A percentile compares a stretch with the other conserved stretches of the same genome.
Evolutionary conservation across 1,139 yeast species (phyloP).

Genomic region (Spencermartinsiella ligniputridi): DNA sequence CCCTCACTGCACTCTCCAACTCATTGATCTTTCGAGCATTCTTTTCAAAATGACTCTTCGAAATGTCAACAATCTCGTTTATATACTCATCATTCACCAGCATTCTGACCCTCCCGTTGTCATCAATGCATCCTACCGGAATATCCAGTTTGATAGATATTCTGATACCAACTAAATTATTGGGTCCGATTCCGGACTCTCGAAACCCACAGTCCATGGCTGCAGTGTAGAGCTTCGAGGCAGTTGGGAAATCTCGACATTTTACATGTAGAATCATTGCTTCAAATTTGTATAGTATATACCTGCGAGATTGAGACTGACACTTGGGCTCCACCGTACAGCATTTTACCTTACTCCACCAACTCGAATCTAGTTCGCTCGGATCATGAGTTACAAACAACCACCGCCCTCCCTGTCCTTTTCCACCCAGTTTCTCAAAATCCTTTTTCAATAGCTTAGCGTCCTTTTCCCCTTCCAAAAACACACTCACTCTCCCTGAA

Average conservation of each 20-base stretch:
- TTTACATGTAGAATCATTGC: constrained; percentile 81
- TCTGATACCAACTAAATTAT: constrained; percentile 72
- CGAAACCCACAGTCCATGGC: constrained; percentile 86
- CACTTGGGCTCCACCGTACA: not conserved
- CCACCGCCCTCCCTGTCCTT: constrained; percentile 84
- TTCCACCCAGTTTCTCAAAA: constrained; percentile 59
- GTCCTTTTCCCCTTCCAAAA: constrained; percentile 55
- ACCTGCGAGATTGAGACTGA: constrained; percentile 40
- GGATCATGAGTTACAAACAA: constrained; percentile 72
- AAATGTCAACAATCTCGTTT: constrained; percentile 40
- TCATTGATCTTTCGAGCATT: constrained; percentile 50
- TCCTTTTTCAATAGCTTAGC: constrained; percentile 5
- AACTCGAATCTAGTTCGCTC: constrained; percentile 49
- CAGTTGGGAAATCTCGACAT: constrained; percentile 57
- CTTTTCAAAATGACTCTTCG: constrained; percentile 58
- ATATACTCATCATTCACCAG: constrained; percentile 51
- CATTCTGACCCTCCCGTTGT: constrained; percentile 33
- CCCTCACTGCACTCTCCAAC: constrained; percentile 15
- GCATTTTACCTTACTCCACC: constrained; percentile 20
- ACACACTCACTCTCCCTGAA: constrained; percentile 81
- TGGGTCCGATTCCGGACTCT: constrained; percentile 80
- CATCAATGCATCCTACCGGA: constrained; percentile 56
- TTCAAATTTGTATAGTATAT: constrained; percentile 70
- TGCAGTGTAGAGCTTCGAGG: constrained; percentile 56
- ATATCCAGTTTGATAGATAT: constrained; percentile 66